Base-by-base conservation (phyloP, 108 stramenopile genomes). In the Bacterosira constricta region DNA sequence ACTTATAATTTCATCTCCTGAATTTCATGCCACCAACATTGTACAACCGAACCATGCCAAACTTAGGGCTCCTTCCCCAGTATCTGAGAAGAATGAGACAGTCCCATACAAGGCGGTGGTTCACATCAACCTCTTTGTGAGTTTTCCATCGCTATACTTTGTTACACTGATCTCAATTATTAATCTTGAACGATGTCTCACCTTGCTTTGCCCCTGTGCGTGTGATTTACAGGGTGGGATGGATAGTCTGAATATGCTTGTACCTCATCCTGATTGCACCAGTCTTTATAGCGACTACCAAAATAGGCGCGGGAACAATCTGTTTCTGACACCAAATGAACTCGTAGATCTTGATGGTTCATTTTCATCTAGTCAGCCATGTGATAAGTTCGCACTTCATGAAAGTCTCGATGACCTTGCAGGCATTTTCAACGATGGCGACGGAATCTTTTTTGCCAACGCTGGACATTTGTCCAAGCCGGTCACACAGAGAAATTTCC, bases 301-400 rank as follows among this genome's bases (percentile, higher is more conserved):
- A 44, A 6, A 13, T 3, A 26, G n/a, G 4, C 15, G 75, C 21
- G 71, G 71, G 7, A 17, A 26, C 1, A 3, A 12, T 29, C 23
- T 64, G 31, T 26, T 29, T 51, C 20, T 69, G n/a, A 30, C 3
- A 0, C 1, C 20, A 0, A 44, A 51, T 25, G 35, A 52, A 12
- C 21, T 81, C 15, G 29, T 76, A 13, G 56, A 61, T 12, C 36
- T 81, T 51, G 56, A 81, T 66, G 74, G n/a, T n/a, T n/a, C 80
- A 10, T 49, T 75, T 0, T 36, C 51, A 3, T 76, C 70, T 1
- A 51, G 63, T 3, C 85, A 83, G 62, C 68, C 79, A 23, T 86
- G 85, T 35, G 29, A 26, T 9, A 63, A 38, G 11, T 86, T 83
- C 55, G 85, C 80, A 6, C 15, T 86, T 0, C 79, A 86, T 38